Evolutionary conservation across 768 basidiomycete genomes (phyloP).

Genomic region (Rhodotorula diobovata): DNA sequence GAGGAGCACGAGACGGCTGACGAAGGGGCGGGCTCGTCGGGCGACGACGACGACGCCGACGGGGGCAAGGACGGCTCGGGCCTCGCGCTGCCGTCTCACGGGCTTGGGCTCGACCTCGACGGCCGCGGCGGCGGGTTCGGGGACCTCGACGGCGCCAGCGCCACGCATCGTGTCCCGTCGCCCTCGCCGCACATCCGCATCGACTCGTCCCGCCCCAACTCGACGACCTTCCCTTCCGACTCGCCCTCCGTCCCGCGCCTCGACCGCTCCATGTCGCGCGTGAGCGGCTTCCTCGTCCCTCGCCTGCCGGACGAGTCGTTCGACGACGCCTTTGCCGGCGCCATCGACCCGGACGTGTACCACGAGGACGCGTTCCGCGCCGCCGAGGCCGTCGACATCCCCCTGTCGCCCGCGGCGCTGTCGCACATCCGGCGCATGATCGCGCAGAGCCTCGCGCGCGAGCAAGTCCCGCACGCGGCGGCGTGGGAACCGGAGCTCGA

Average conservation of each 20-base stretch:
- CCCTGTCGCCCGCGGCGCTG: conserved; percentile 80
- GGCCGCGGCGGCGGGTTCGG: neutral
- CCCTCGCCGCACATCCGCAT: conserved; percentile 1
- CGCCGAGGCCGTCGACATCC: conserved; percentile 10
- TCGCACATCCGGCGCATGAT: conserved; percentile 84
- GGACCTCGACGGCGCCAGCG: neutral
- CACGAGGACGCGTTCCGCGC: neutral
- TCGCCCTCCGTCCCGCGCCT: neutral
- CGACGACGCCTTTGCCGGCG: neutral
- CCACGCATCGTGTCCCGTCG: neutral
- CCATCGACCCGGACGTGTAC: neutral
- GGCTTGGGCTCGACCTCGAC: conserved; percentile 13
- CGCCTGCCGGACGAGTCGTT: neutral
- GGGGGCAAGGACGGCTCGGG: conserved; percentile 6
- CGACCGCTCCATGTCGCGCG: conserved; percentile 15
- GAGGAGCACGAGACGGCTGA: conserved; percentile 41
- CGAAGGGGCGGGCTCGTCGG: conserved; percentile 24
- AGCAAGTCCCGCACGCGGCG: conserved; percentile 70
- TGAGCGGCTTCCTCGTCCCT: neutral
- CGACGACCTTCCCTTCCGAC: neutral
- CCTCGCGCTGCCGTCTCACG: neutral
- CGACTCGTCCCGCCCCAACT: neutral
- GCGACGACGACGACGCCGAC: conserved; percentile 6
- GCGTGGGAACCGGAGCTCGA: conserved; percentile 87
- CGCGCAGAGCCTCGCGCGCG: conserved; percentile 78